Evolutionary conservation across 768 basidiomycete species (phyloP).

Genomic region (Epithele typhae): DNA sequence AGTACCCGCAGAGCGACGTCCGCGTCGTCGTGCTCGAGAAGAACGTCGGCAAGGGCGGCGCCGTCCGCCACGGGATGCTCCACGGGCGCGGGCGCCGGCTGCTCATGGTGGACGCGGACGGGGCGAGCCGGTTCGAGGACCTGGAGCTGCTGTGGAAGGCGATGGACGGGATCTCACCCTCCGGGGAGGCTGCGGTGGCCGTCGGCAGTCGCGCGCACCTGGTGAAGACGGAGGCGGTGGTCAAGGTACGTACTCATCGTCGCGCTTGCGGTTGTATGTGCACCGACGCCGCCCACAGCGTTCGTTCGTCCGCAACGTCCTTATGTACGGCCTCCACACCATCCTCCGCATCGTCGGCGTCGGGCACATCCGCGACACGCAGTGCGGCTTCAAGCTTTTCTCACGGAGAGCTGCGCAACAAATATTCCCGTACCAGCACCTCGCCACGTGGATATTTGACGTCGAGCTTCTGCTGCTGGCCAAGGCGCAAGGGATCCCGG

Average conservation of each 20-base stretch:
- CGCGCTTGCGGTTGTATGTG: neutral
- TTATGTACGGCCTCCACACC: conserved; percentile 93
- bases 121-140: conserved; percentile 85
- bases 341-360: conserved; percentile 87
- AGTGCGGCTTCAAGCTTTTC: conserved; percentile 97
- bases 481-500: conserved; percentile 71
- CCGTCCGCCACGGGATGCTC: conserved; percentile 88
- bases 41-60: conserved; percentile 92
- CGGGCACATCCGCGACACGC: conserved; percentile 88
- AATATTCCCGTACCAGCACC: conserved; percentile 85
- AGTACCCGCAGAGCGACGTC: conserved; percentile 57
- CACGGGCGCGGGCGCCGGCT: conserved; percentile 72
- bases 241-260: conserved; percentile 58
- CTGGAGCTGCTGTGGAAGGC: conserved; percentile 72
- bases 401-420: conserved; percentile 74
- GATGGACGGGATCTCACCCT: conserved; percentile 54
- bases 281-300: conserved; percentile 46
- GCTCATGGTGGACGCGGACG: conserved; percentile 94
- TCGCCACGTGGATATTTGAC: conserved; percentile 94
- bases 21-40: conserved; percentile 71
- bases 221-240: conserved; percentile 88
- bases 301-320: conserved; percentile 80
- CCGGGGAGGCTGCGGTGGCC: conserved; percentile 55
- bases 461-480: conserved; percentile 89
- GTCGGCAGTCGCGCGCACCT: conserved; percentile 91